Conservation (phyloP, 257 asterid species). For the Gentiana straminea region DNA sequence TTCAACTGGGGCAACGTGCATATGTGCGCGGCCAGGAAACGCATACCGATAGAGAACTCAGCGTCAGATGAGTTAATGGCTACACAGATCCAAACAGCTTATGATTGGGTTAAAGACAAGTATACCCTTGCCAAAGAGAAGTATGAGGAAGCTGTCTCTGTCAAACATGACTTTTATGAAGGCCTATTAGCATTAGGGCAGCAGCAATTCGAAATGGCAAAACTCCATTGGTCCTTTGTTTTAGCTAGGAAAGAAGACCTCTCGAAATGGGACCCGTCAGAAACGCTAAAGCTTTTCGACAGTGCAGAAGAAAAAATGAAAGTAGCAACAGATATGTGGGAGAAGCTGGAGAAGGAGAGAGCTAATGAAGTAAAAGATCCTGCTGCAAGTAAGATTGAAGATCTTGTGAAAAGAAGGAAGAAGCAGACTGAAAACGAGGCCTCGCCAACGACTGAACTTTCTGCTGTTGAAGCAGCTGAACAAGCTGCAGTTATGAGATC, state of each 20-base stretch:
- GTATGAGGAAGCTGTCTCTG: constrained; percentile 66
- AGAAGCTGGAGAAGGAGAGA: constrained; percentile 81
- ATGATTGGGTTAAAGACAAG: constrained; percentile 80
- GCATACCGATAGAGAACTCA: constrained; percentile 80
- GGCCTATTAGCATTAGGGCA: constrained; percentile 86
- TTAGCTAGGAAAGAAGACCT: constrained; percentile 74
- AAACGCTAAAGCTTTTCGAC: constrained; percentile 63
- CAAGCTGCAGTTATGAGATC: constrained; percentile 91
- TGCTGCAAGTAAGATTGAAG: constrained; percentile 53
- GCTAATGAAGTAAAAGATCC: constrained; percentile 64
- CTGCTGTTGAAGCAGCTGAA: constrained; percentile 74
- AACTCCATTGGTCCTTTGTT: constrained; percentile 88
- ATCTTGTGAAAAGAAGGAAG: constrained; percentile 44
- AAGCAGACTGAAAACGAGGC: constrained; percentile 49
- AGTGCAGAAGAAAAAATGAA: constrained; percentile 83
- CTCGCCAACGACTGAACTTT: constrained; percentile 30
- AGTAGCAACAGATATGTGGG: constrained; percentile 91
- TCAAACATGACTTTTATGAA: constrained; percentile 81
- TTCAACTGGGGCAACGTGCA: constrained; percentile 98
- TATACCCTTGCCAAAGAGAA: constrained; percentile 68
- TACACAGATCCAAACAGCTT: constrained; percentile 66
- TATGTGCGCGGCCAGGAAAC: constrained; percentile 96
- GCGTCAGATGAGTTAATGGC: constrained; percentile 58
- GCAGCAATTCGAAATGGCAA: constrained; percentile 97
- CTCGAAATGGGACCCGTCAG: constrained; percentile 76